Base-by-base conservation (phyloP, 129 eudicot genomes). In the Rutidosis leptorrhynchoides region DNA sequence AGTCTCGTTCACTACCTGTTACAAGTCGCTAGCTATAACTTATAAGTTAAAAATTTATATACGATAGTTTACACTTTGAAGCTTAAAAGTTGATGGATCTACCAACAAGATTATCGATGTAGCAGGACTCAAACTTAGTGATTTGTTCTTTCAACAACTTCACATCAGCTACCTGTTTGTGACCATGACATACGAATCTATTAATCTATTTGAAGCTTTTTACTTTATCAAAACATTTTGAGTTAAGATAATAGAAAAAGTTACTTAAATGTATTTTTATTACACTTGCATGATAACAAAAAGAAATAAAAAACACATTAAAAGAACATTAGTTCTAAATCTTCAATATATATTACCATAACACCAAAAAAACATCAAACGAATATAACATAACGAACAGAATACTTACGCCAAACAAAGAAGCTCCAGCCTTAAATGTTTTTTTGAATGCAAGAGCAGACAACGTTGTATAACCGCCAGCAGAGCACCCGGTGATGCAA, bases 381-480 rank as follows among this genome's bases (percentile, higher is more conserved):
- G 5, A 54, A 33, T 32, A 65, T 49, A 42, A 45, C 21, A 33
- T n/a, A 10, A 28, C 28, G 23, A 11, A 45, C 40, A 64, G 30
- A 64, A 16, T 46, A 69, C 85, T 77, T 70, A 77, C 85, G 23
- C 85, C 85, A 65, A 68, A 81, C 58, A 81, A 60, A 33, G 85
- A 81, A 81, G 82, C 71, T 64, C 85, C 85, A 24, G 85, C 85
- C 68, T 81, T 81, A 55, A 81, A 81, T 51, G 62, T 73, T 2
- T 73, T 74, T 61, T 74, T 73, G 52, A 77, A 77, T 58, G 85
- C 85, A 73, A 77, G 80, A 23, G 79, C 45, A 9, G 82, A 79
- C 74, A 81, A 68, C 58, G 85, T 69, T 60, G 85, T 81, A 78
- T 69, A 81, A 61, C 85, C 85, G 32, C 85, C 85, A 64, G 85